These are phyloP conservation scores for Trichoderma gamsii DNA, from an alignment of 495 filamentous ascomycete genomes.

Conservation along the genomic window DNA sequence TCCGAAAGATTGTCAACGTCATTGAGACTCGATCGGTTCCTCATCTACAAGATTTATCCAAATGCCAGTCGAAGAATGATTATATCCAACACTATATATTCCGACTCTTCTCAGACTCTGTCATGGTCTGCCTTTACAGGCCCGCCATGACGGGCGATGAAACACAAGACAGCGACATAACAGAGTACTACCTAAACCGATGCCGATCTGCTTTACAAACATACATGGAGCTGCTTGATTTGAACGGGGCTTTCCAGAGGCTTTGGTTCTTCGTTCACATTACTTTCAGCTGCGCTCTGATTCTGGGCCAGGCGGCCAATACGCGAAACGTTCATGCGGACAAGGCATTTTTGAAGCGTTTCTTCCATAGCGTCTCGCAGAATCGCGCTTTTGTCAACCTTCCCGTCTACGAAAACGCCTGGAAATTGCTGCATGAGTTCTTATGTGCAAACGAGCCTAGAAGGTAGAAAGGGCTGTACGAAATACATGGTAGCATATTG, in stretches of 20 bases:
- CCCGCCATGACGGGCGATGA: conserved; percentile 8
- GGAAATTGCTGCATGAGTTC: background rate
- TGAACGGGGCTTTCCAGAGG: background rate
- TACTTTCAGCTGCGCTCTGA: conserved; percentile 1
- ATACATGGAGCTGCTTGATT: background rate
- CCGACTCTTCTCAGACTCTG: background rate
- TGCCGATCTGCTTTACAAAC: background rate
- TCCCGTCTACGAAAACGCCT: background rate
- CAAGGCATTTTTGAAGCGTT: background rate
- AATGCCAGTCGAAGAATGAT: conserved; percentile 1
- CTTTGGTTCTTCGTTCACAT: conserved; percentile 7
- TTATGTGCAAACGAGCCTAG: background rate
- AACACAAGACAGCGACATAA: background rate
- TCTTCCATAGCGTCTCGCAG: background rate
- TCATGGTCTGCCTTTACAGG: conserved; percentile 2
- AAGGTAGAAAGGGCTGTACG: background rate
- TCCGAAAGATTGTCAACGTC: background rate
- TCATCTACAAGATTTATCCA: conserved; percentile 1
- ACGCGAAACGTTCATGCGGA: background rate
- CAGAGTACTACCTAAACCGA: background rate
- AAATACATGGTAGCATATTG: background rate
- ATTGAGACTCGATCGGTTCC: conserved; percentile 2
- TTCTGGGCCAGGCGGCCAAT: background rate
- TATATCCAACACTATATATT: conserved; percentile 1
- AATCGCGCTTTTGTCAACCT: background rate